Conservation (phyloP, 2,329 filamentous ascomycete species). For the Fusarium metavorans region DNA sequence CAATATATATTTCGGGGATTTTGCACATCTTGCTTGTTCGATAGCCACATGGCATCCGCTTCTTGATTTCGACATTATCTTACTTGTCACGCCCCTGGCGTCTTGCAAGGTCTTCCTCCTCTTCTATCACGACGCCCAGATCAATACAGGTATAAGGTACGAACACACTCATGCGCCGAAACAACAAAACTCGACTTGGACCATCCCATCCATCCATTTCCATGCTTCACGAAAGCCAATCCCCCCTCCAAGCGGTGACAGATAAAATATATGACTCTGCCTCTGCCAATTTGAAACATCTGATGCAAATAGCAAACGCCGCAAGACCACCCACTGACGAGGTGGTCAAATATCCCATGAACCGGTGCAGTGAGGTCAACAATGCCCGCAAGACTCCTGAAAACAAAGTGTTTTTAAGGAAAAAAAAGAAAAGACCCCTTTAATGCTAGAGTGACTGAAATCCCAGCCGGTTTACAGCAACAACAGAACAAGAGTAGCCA, state of each 20-base stretch:
- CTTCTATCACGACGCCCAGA: background rate
- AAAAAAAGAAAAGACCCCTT: background rate
- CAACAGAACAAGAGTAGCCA: background rate
- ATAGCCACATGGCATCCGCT: background rate
- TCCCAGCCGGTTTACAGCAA: background rate
- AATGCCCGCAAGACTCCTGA: slow-evolving; percentile 12
- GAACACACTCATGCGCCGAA: slow-evolving; percentile 22
- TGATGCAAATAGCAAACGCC: slow-evolving; percentile 25
- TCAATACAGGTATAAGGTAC: slow-evolving; percentile 10
- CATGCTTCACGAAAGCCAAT: background rate
- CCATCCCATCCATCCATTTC: background rate
- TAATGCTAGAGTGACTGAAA: background rate
- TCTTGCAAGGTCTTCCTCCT: background rate
- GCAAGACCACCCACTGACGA: background rate
- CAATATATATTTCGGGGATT: background rate
- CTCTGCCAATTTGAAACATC: background rate
- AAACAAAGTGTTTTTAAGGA: slow-evolving; percentile 1
- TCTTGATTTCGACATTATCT: slow-evolving; percentile 25
- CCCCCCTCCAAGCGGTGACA: background rate
- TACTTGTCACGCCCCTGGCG: slow-evolving; percentile 11
- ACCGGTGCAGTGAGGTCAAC: background rate
- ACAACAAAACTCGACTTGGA: slow-evolving; percentile 10
- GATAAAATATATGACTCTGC: slow-evolving; percentile 3
- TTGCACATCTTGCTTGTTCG: background rate
- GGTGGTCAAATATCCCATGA: slow-evolving; percentile 5